phyloP scores from a whole-genome alignment of 257 asterid genomes.

The Solanum etuberosum region DNA sequence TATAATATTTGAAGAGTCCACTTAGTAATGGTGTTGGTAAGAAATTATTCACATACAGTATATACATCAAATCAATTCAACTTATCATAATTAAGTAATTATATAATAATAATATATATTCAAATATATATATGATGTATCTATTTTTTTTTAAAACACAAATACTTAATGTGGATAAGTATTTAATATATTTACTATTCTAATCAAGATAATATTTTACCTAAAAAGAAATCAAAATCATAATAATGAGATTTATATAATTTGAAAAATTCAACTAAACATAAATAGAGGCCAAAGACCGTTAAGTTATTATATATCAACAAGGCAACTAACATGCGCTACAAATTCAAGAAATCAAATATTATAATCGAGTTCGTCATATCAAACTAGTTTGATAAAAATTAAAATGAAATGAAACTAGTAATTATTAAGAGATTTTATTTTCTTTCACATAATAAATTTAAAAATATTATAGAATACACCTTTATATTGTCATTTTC shows the following conservation, averaged over 20 bases:
- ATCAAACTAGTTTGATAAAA: no score
- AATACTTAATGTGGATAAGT: not conserved
- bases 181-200: no score
- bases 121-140: no score
- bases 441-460: not conserved
- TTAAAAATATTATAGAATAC: not conserved
- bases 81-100: not conserved
- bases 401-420: no score
- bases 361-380: not conserved
- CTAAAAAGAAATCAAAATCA: no score
- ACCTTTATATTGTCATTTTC: not conserved
- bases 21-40: no score
- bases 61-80: not conserved
- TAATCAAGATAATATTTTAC: no score
- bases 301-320: not conserved
- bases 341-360: not conserved
- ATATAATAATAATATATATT: not conserved
- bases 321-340: not conserved
- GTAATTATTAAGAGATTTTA: not conserved
- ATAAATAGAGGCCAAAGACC: not conserved
- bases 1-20: not conserved
- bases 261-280: not conserved
- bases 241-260: not conserved
- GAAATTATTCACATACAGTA: not conserved
- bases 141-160: no score